These are phyloP conservation scores for Corylus avellana DNA, from an alignment of 306 rosid genomes.

Conservation along the genomic window DNA sequence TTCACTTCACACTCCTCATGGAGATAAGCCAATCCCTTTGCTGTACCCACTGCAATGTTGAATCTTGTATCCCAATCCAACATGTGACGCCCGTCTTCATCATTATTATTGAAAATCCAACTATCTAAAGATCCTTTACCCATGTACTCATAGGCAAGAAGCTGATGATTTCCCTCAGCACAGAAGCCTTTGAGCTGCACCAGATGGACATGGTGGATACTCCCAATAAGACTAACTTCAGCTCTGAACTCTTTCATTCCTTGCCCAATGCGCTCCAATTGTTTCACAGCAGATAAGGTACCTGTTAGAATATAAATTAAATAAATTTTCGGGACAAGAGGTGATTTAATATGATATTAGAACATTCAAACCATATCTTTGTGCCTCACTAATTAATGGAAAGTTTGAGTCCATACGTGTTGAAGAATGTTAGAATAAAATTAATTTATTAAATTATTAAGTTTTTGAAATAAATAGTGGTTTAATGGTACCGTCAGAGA, in stretches of 20 bases:
- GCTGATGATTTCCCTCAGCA: slow-evolving; percentile 62
- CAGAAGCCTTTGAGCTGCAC: slow-evolving; percentile 44
- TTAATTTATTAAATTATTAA: too few relatives aligned
- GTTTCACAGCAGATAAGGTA: slow-evolving; percentile 38
- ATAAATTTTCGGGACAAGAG: too few relatives aligned
- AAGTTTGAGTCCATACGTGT: too few relatives aligned
- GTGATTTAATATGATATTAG: too few relatives aligned
- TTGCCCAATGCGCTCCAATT: slow-evolving; percentile 34
- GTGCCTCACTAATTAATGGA: too few relatives aligned
- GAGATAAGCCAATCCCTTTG: slow-evolving; percentile 42
- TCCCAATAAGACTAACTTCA: slow-evolving; percentile 39
- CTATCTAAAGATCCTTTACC: slow-evolving; percentile 71
- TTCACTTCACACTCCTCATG: slow-evolving; percentile 47
- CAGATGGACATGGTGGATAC: slow-evolving; percentile 41
- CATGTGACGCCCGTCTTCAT: background rate
- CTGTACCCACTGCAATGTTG: slow-evolving; percentile 40
- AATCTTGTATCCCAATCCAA: slow-evolving; percentile 45
- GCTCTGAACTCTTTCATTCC: slow-evolving; percentile 42
- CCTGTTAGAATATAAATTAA: slow-evolving; percentile 5
- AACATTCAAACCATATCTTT: too few relatives aligned
- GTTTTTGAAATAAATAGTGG: too few relatives aligned
- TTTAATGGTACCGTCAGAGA: slow-evolving; percentile 24
- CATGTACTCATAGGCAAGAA: slow-evolving; percentile 66
- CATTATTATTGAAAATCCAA: slow-evolving; percentile 48
- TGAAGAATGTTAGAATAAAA: too few relatives aligned